Base-by-base conservation (phyloP, 352 stramenopile species). In the Globisporangium camurandrum region DNA sequence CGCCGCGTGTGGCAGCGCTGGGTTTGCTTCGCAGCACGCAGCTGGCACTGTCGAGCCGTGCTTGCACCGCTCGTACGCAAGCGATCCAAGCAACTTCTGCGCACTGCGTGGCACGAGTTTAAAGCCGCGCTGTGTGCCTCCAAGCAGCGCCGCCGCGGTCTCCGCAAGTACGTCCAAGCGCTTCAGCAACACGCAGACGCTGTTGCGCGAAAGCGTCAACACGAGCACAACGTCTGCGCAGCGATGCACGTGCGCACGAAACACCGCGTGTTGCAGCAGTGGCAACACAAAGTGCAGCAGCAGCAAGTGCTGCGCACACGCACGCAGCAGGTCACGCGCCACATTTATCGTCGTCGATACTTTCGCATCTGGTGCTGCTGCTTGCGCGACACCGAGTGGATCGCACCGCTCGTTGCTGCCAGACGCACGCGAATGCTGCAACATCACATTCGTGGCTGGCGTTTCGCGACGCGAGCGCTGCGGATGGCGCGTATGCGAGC, bases 1-100 rank as follows among this genome's bases (percentile, higher is more conserved):
- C 47, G 53, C 23, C 57, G 58, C 26, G 40, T 65, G 41, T 77
- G 64, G 67, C 26, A 42, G 4, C 58, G 62, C 14, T 77, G 64
- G 67, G 19, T 39, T 12, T 24, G 31, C 14, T 74, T 69, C 5
- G 26, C 41, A 14, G 1, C 26, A 12, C 39, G 23, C 16, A 34
- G 34, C 3, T 2, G 20, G 1, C 12, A 39, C 17, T 22, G n/a
- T 19, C 36, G 28, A 17, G 16, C 8, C 2, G n/a, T 61, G 1
- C 16, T 38, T 4, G 31, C 28, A 22, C 46, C 33, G n/a, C 11
- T 17, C 1, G n/a, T n/a, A n/a, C 17, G 34, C 42, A 26, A 45
- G 5, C 45, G 23, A 17, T 30, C 23, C 16, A 17, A 22, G 8
- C n/a, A 19, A 14, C 12, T 16, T 28, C 14, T 50, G 7, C 30